A percentile compares a stretch with the other conserved stretches of the same genome.
Conservation (phyloP, 2,329 filamentous ascomycete species). For the Hymenoscyphus salicellus region DNA sequence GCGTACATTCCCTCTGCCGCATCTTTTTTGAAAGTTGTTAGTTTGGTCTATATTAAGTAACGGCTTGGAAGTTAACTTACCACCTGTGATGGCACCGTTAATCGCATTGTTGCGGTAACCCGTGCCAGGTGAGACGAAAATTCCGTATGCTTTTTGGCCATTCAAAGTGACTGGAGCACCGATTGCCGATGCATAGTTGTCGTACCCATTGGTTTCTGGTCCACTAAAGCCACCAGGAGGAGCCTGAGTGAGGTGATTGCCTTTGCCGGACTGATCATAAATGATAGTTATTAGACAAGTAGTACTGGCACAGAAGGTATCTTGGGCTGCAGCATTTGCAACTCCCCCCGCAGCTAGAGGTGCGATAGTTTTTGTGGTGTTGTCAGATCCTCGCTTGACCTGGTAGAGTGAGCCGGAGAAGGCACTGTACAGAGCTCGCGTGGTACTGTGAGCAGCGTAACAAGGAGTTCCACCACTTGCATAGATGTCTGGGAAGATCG, state of each 20-base stretch:
- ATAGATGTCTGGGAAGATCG: slow-evolving; percentile 61
- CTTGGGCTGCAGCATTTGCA: slow-evolving; percentile 59
- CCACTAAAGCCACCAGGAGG: slow-evolving; percentile 55
- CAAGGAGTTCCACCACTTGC: slow-evolving; percentile 57
- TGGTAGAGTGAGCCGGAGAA: slow-evolving; percentile 58
- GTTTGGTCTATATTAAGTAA: too few species aligned
- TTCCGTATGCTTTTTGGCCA: slow-evolving; percentile 61
- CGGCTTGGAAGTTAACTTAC: not conserved
- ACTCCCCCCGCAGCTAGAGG: slow-evolving; percentile 57
- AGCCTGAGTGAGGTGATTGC: slow-evolving; percentile 62
- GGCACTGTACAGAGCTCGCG: slow-evolving; percentile 56
- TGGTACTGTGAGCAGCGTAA: slow-evolving; percentile 63
- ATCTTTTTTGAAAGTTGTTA: slow-evolving; percentile 36
- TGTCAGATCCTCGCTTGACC: slow-evolving; percentile 52
- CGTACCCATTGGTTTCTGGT: slow-evolving; percentile 54
- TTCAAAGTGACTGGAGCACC: slow-evolving; percentile 60
- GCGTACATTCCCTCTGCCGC: slow-evolving; percentile 59
- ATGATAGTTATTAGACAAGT: slow-evolving; percentile 63
- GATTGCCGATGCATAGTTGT: slow-evolving; percentile 57
- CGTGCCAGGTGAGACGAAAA: slow-evolving; percentile 59
- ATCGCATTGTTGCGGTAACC: slow-evolving; percentile 60
- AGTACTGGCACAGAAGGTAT: slow-evolving; percentile 57
- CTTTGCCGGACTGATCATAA: slow-evolving; percentile 62
- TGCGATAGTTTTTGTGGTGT: slow-evolving; percentile 38
- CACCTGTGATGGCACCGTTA: slow-evolving; percentile 50